A percentile compares a stretch with the other conserved stretches of the same genome.
phyloP scores from a whole-genome alignment of 192 early-diverging fungal species.

The Chytriomyces confervae region DNA sequence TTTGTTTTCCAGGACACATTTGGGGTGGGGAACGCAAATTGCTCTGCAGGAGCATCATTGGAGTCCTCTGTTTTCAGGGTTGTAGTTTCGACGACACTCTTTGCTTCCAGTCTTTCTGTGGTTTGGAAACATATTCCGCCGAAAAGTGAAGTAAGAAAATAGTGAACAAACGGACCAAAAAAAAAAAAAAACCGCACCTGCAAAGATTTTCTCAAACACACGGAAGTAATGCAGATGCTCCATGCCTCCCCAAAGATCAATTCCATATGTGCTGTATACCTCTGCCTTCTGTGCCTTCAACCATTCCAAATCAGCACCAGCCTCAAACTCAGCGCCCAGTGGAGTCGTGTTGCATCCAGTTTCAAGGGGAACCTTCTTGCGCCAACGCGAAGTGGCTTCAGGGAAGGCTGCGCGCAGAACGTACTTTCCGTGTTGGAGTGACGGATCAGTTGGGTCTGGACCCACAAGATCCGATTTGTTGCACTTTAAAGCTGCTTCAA shows the following conservation, averaged over 20 bases:
- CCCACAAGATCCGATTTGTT: constrained; percentile 36
- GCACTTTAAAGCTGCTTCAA: constrained; percentile 60
- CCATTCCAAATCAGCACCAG: constrained; percentile 8
- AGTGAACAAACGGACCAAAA: not conserved
- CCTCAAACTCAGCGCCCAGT: constrained; percentile 54
- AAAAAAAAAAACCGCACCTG: constrained; percentile 8
- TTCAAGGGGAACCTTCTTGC: constrained; percentile 74
- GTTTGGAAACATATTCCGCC: constrained; percentile 1
- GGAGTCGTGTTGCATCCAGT: constrained; percentile 65
- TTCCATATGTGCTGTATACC: constrained; percentile 49
- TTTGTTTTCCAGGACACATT: constrained; percentile 3
- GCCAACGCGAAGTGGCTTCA: constrained; percentile 61
- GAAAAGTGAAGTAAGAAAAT: constrained; percentile 19
- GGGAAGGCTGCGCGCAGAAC: constrained; percentile 68
- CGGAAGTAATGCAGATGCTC: constrained; percentile 70
- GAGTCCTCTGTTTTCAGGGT: no score
- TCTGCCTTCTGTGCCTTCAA: constrained; percentile 39
- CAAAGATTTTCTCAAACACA: constrained; percentile 57
- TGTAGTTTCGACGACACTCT: not conserved
- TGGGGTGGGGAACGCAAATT: constrained; percentile 2
- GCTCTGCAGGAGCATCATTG: not conserved
- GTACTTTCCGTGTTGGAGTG: constrained; percentile 59
- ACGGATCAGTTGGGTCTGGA: constrained; percentile 4
- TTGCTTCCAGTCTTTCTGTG: no score
- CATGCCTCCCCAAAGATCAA: constrained; percentile 61